phyloP scores from a whole-genome alignment of 2,329 filamentous ascomycete species.

The Pseudogymnoascus sp. region DNA sequence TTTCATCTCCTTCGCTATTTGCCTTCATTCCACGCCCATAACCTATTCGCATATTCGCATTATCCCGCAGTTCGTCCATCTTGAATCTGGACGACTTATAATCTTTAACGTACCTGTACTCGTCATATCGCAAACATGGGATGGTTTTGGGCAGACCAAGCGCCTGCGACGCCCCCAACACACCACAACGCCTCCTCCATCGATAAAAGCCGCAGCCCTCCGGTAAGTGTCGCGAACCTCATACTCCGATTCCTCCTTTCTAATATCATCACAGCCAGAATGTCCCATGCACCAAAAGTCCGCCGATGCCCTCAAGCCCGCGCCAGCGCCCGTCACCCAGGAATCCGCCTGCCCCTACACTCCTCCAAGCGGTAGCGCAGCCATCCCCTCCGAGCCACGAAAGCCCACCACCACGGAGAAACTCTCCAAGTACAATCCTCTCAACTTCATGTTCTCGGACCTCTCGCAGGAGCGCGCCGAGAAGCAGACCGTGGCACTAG shows the following conservation, averaged over 20 bases:
- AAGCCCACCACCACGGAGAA: slow-evolving; percentile 37
- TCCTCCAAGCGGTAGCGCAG: slow-evolving; percentile 21
- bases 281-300: slow-evolving; percentile 60
- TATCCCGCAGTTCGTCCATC: background rate
- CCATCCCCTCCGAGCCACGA: slow-evolving; percentile 23
- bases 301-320: slow-evolving; percentile 26
- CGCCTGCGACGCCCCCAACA: slow-evolving; percentile 27
- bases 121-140: slow-evolving; percentile 39
- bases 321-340: slow-evolving; percentile 25
- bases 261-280: slow-evolving; percentile 42
- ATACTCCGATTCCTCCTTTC: background rate
- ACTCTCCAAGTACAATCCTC: slow-evolving; percentile 61
- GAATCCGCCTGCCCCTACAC: slow-evolving; percentile 28
- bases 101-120: background rate
- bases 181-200: slow-evolving; percentile 22
- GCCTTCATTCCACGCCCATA: background rate
- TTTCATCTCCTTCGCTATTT: slow-evolving; percentile 3
- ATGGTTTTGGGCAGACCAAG: slow-evolving; percentile 56
- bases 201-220: slow-evolving; percentile 3
- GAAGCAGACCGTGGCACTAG: slow-evolving; percentile 65
- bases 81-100: background rate
- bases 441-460: slow-evolving; percentile 93
- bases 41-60: background rate
- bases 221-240: slow-evolving; percentile 9
- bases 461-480: slow-evolving; percentile 73